Percentiles rank a stretch among this genome's conserved stretches.
Evolutionary conservation across 768 basidiomycete genomes (phyloP).

Genomic region (Boletellus ananiceps): DNA sequence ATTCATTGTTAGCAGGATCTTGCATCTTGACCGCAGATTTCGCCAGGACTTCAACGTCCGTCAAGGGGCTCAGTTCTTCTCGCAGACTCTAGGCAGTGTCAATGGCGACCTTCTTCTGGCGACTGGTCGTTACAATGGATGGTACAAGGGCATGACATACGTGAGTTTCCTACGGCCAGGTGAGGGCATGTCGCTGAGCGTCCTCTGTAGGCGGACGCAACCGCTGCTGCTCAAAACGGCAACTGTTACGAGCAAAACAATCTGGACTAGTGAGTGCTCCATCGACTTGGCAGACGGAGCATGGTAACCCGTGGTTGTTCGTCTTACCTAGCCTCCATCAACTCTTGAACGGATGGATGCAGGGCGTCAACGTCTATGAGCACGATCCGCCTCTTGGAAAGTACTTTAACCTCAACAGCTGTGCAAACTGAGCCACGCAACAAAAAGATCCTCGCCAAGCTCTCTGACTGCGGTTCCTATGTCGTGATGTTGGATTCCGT

Average conservation of each 20-base stretch:
- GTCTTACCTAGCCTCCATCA: conserved; percentile 37
- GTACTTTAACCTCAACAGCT: conserved; percentile 59
- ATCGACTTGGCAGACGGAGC: background rate
- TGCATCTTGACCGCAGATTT: background rate
- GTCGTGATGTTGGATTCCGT: background rate
- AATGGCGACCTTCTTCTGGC: conserved; percentile 42
- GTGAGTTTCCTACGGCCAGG: conserved; percentile 33
- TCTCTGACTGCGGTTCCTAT: background rate
- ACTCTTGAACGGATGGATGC: conserved; percentile 68
- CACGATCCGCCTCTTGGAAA: conserved; percentile 45
- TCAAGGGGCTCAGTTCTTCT: conserved; percentile 45
- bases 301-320: background rate
- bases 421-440: conserved; percentile 12
- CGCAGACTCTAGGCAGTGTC: conserved; percentile 38
- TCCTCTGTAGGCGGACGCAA: conserved; percentile 44
- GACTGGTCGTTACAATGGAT: conserved; percentile 19
- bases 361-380: conserved; percentile 51
- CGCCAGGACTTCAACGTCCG: conserved; percentile 65
- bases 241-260: conserved; percentile 77
- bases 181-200: background rate
- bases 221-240: conserved; percentile 45
- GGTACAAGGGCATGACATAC: conserved; percentile 53
- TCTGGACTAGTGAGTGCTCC: conserved; percentile 68
- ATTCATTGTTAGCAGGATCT: background rate
- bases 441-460: too few species aligned